Conservation (phyloP, 108 stramenopile species). For the Epithemia pelagica region DNA sequence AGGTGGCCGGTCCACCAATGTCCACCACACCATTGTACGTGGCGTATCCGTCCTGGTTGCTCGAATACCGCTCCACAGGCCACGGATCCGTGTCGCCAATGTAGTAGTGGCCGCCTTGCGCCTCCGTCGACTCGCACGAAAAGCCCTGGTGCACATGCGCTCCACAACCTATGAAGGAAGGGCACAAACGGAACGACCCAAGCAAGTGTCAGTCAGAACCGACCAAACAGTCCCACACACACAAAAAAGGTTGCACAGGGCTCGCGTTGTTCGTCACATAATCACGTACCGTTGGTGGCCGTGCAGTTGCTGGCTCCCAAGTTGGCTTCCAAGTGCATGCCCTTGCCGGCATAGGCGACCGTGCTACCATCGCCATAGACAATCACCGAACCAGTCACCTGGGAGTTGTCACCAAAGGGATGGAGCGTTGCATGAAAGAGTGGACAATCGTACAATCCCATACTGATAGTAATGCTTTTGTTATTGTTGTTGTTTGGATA, state of each 20-base stretch:
- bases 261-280: no score
- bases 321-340: not conserved
- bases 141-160: conserved; percentile 28
- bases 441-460: no score
- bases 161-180: conserved; percentile 24
- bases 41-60: not conserved
- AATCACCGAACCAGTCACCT: not conserved
- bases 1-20: not conserved
- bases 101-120: conserved; percentile 28
- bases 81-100: conserved; percentile 1
- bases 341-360: conserved; percentile 3
- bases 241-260: no score
- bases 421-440: not conserved
- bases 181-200: not conserved
- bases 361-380: not conserved
- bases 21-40: not conserved
- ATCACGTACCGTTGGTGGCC: conserved; percentile 6
- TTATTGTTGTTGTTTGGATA: no score
- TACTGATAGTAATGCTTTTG: no score
- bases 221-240: no score
- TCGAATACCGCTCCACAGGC: conserved; percentile 7
- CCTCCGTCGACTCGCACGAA: conserved; percentile 16
- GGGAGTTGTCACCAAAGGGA: not conserved
- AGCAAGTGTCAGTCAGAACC: not conserved
- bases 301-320: conserved; percentile 6